phyloP scores from a whole-genome alignment of 257 asterid species.

The Linaria vulgaris region DNA sequence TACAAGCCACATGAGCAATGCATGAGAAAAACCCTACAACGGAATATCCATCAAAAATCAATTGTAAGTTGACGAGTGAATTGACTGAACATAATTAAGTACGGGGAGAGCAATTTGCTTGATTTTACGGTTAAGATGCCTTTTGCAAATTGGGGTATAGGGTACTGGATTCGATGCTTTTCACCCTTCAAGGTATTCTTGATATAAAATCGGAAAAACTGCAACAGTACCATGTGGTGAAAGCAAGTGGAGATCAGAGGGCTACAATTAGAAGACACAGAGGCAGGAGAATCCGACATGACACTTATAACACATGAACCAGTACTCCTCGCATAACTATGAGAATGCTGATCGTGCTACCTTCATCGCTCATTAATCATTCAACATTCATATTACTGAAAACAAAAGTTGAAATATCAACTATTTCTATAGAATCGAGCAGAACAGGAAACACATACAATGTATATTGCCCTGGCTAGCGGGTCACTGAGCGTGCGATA shows the following conservation, averaged over 20 bases:
- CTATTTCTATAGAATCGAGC: not conserved
- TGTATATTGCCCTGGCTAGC: slow-evolving; percentile 71
- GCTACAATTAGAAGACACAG: not conserved
- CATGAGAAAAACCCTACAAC: no score
- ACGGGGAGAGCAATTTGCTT: no score
- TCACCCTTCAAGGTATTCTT: slow-evolving; percentile 4
- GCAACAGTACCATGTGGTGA: slow-evolving; percentile 5
- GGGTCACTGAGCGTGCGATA: slow-evolving; percentile 81
- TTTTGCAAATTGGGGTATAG: no score
- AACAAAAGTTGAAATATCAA: slow-evolving; percentile 20
- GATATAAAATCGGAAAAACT: slow-evolving; percentile 10
- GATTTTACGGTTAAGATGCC: no score
- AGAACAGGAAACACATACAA: slow-evolving; percentile 52
- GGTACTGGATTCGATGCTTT: no score
- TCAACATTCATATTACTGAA: not conserved
- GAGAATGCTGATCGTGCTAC: not conserved
- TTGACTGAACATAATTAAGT: no score
- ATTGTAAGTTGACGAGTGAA: no score
- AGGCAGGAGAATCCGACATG: slow-evolving; percentile 7
- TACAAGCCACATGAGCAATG: no score
- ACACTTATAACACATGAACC: slow-evolving; percentile 17
- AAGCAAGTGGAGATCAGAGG: not conserved
- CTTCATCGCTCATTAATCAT: not conserved
- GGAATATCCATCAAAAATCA: no score
- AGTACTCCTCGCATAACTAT: not conserved